Conservation (phyloP, 2,329 filamentous ascomycete species). For the Pseudonectria buxi region DNA sequence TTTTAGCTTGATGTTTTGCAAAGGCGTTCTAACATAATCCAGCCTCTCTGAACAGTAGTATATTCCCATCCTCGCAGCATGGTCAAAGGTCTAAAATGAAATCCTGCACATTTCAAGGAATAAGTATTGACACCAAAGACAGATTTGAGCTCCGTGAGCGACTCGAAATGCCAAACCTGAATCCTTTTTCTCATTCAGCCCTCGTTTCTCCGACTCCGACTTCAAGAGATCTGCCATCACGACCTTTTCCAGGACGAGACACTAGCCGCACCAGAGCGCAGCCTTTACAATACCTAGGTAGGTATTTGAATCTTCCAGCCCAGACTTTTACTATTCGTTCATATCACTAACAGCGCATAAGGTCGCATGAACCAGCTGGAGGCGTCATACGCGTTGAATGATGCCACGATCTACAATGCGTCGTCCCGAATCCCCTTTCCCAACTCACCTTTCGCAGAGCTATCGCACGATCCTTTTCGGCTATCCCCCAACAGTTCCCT, state of each 20-base stretch:
- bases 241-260: constrained; percentile 19
- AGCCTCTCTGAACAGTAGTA: constrained; percentile 20
- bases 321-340: background rate
- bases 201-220: constrained; percentile 30
- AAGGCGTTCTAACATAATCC: constrained; percentile 8
- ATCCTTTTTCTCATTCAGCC: constrained; percentile 32
- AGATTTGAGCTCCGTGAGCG: constrained; percentile 28
- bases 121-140: constrained; percentile 3
- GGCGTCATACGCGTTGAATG: constrained; percentile 23
- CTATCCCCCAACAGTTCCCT: constrained; percentile 16
- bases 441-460: constrained; percentile 14
- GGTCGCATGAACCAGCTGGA: constrained; percentile 22
- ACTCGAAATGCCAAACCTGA: constrained; percentile 30
- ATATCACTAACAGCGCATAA: constrained; percentile 10
- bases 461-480: constrained; percentile 22
- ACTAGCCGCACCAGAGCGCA: constrained; percentile 13
- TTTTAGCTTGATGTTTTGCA: background rate
- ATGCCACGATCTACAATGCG: constrained; percentile 25
- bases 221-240: constrained; percentile 21
- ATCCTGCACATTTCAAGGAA: background rate
- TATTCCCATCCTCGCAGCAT: constrained; percentile 13
- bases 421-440: constrained; percentile 24
- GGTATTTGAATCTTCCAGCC: background rate
- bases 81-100: constrained; percentile 20
- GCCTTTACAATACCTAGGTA: constrained; percentile 11